Evolutionary conservation across 441 rosid species (phyloP).

Genomic region (Breynia disticha): DNA sequence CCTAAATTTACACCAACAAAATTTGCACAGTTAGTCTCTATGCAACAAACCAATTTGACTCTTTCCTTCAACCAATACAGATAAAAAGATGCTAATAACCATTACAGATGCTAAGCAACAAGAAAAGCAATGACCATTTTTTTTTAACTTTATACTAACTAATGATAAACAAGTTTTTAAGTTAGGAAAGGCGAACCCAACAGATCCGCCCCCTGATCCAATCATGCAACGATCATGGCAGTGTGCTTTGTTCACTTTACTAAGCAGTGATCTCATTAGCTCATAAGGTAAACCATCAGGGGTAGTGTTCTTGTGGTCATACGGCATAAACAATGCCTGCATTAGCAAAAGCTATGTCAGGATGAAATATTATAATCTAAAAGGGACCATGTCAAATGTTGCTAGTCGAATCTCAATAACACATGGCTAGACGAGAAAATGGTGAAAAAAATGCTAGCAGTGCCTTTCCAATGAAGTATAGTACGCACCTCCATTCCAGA

Average conservation of each 20-base stretch:
- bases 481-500: slow-evolving; percentile 90
- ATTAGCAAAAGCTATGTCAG: neutral
- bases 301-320: slow-evolving; percentile 88
- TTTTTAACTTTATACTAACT: no score
- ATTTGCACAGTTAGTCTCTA: neutral
- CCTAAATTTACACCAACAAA: slow-evolving; percentile 32
- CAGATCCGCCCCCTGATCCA: slow-evolving; percentile 99
- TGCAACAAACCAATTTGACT: no score
- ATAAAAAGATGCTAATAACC: no score
- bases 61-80: no score
- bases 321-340: slow-evolving; percentile 97
- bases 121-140: no score
- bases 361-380: no score
- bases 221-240: slow-evolving; percentile 79
- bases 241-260: slow-evolving; percentile 57
- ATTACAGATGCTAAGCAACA: no score
- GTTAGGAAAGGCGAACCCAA: slow-evolving; percentile 60
- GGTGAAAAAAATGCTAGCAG: neutral
- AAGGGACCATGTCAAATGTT: no score
- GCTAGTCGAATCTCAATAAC: no score
- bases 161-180: slow-evolving; percentile 3
- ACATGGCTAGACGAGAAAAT: neutral
- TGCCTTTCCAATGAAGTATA: neutral
- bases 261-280: slow-evolving; percentile 66
- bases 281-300: slow-evolving; percentile 62